Evolutionary conservation across 2,329 filamentous ascomycete species (phyloP).

Genomic region (Ceratocystis harringtonii): DNA sequence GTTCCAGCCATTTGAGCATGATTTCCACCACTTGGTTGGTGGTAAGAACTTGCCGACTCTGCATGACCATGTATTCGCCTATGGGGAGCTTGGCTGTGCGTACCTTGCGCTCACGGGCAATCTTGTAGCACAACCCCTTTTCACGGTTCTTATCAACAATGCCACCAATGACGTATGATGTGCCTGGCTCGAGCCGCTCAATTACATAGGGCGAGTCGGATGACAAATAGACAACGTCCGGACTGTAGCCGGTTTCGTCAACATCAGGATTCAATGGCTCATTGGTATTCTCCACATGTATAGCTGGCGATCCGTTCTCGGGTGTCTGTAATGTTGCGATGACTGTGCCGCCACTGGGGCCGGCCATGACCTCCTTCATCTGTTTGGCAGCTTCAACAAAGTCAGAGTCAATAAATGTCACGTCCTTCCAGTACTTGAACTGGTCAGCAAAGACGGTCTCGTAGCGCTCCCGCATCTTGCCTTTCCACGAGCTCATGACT

Average conservation of each 20-base stretch:
- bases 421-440: slow-evolving; percentile 65
- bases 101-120: slow-evolving; percentile 59
- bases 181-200: slow-evolving; percentile 68
- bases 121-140: slow-evolving; percentile 83
- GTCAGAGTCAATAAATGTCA: slow-evolving; percentile 57
- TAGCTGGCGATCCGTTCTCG: slow-evolving; percentile 19
- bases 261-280: slow-evolving; percentile 24
- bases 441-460: slow-evolving; percentile 57
- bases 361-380: slow-evolving; percentile 53
- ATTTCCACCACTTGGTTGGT: slow-evolving; percentile 97
- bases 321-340: slow-evolving; percentile 40
- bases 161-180: slow-evolving; percentile 83
- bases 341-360: slow-evolving; percentile 38
- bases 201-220: slow-evolving; percentile 83
- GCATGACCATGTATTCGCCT: slow-evolving; percentile 87
- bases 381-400: slow-evolving; percentile 54
- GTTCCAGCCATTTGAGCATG: slow-evolving; percentile 84
- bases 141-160: slow-evolving; percentile 93
- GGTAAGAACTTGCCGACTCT: slow-evolving; percentile 67
- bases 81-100: slow-evolving; percentile 86
- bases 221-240: slow-evolving; percentile 63
- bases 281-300: slow-evolving; percentile 18
- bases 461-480: slow-evolving; percentile 61
- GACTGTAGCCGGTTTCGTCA: slow-evolving; percentile 26
- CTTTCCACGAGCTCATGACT: slow-evolving; percentile 63